A percentile compares a stretch with the other conserved stretches of the same genome.
These are phyloP conservation scores for Emericellopsis atlantica DNA, from an alignment of 2,329 filamentous ascomycete genomes.

Conservation along the genomic window DNA sequence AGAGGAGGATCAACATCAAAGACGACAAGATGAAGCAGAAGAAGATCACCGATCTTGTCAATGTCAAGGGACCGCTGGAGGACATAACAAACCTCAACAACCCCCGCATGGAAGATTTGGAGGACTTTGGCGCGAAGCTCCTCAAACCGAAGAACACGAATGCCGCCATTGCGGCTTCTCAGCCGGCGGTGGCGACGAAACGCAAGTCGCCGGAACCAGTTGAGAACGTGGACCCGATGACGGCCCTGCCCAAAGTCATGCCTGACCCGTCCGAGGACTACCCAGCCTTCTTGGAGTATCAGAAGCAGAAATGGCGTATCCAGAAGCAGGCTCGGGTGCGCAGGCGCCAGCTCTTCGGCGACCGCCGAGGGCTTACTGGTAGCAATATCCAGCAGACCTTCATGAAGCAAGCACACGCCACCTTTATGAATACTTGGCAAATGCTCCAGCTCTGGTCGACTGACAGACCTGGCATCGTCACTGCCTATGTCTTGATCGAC, in stretches of 20 bases:
- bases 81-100: slow-evolving; percentile 58
- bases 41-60: slow-evolving; percentile 83
- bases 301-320: slow-evolving; percentile 98
- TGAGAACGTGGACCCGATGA: slow-evolving; percentile 64
- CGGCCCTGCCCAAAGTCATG: slow-evolving; percentile 70
- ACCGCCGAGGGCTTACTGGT: slow-evolving; percentile 43
- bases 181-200: slow-evolving; percentile 43
- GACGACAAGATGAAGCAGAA: slow-evolving; percentile 98
- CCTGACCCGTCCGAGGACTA: slow-evolving; percentile 81
- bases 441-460: slow-evolving; percentile 76
- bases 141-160: slow-evolving; percentile 50
- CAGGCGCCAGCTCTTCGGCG: slow-evolving; percentile 84
- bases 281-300: slow-evolving; percentile 74
- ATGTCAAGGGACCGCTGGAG: slow-evolving; percentile 56
- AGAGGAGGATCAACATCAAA: slow-evolving; percentile 84
- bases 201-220: slow-evolving; percentile 60
- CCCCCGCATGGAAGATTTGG: slow-evolving; percentile 52
- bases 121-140: slow-evolving; percentile 65
- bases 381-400: slow-evolving; percentile 59
- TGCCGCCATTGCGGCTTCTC: slow-evolving; percentile 42
- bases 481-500: slow-evolving; percentile 85
- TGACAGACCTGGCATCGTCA: slow-evolving; percentile 74
- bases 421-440: slow-evolving; percentile 92
- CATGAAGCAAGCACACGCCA: slow-evolving; percentile 79
- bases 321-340: slow-evolving; percentile 82